phyloP scores from a whole-genome alignment of 2,329 filamentous ascomycete species.

The Aspergillus novoparasiticus region DNA sequence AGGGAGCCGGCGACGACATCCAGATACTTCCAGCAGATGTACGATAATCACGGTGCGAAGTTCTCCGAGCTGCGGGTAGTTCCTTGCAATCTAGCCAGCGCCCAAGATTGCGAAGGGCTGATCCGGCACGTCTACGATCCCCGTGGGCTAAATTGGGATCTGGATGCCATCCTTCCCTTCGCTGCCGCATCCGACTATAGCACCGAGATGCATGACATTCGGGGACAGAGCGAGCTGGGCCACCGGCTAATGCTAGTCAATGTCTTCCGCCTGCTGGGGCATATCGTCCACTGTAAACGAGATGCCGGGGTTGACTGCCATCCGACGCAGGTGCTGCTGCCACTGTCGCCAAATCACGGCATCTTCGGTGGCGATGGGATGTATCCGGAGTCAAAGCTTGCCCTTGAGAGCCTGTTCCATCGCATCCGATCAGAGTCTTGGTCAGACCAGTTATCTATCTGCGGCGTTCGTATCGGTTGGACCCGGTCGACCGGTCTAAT shows the following conservation, averaged over 20 bases:
- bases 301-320: constrained; percentile 88
- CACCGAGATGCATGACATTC: constrained; percentile 84
- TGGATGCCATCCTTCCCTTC: constrained; percentile 94
- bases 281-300: constrained; percentile 87
- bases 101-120: constrained; percentile 93
- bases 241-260: constrained; percentile 99
- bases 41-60: constrained; percentile 86
- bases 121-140: constrained; percentile 97
- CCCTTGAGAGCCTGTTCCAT: constrained; percentile 95
- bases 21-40: constrained; percentile 99
- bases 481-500: constrained; percentile 97
- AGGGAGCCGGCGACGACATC: constrained; percentile 96
- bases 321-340: constrained; percentile 93
- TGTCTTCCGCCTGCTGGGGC: constrained; percentile 84
- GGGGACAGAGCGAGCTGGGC: constrained; percentile 96
- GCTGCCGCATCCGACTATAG: constrained; percentile 97
- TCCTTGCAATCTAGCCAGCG: constrained; percentile 98
- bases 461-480: constrained; percentile 98
- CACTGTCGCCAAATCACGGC: constrained; percentile 95
- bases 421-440: constrained; percentile 97
- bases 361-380: constrained; percentile 98
- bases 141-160: constrained; percentile 95
- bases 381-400: constrained; percentile 97
- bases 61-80: constrained; percentile 97
- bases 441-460: constrained; percentile 96